phyloP scores from a whole-genome alignment of 495 filamentous ascomycete genomes.

The Xylaria grammica region DNA sequence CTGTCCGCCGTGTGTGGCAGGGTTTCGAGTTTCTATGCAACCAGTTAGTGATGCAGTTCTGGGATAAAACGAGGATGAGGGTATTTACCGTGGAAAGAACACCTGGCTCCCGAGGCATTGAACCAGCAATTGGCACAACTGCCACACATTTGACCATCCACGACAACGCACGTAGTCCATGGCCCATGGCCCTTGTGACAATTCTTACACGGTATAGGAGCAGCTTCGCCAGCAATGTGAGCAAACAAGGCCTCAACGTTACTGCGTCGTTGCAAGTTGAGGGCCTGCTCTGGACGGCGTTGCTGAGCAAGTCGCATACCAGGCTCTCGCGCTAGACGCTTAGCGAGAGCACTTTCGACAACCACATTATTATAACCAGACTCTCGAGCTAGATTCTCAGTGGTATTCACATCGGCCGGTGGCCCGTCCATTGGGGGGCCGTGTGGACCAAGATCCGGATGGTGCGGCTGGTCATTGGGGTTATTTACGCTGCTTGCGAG shows the following conservation, averaged over 20 bases:
- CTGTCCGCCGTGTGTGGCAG: constrained; percentile 29
- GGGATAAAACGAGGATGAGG: neutral
- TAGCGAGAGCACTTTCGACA: constrained; percentile 54
- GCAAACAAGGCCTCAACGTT: constrained; percentile 58
- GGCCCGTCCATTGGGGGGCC: constrained; percentile 30
- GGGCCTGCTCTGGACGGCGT: constrained; percentile 49
- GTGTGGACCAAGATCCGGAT: constrained; percentile 29
- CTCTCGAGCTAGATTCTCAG: constrained; percentile 46
- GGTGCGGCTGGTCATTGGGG: constrained; percentile 23
- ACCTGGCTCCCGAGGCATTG: constrained; percentile 54
- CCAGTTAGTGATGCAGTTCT: constrained; percentile 6
- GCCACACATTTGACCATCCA: constrained; percentile 58
- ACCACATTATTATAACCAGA: constrained; percentile 48
- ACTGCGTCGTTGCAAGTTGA: constrained; percentile 52
- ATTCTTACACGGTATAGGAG: constrained; percentile 54
- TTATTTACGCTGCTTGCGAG: constrained; percentile 36
- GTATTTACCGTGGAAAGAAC: constrained; percentile 56
- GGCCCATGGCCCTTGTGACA: constrained; percentile 59
- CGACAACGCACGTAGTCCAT: constrained; percentile 52
- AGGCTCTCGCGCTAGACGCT: constrained; percentile 49
- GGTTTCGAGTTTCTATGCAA: constrained; percentile 35
- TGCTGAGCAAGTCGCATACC: constrained; percentile 51
- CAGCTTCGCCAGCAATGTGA: constrained; percentile 51
- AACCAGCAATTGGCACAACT: constrained; percentile 61
- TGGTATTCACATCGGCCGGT: constrained; percentile 37